Conservation (phyloP, 1,284 basidiomycete species). For the Austroboletus sp. region DNA sequence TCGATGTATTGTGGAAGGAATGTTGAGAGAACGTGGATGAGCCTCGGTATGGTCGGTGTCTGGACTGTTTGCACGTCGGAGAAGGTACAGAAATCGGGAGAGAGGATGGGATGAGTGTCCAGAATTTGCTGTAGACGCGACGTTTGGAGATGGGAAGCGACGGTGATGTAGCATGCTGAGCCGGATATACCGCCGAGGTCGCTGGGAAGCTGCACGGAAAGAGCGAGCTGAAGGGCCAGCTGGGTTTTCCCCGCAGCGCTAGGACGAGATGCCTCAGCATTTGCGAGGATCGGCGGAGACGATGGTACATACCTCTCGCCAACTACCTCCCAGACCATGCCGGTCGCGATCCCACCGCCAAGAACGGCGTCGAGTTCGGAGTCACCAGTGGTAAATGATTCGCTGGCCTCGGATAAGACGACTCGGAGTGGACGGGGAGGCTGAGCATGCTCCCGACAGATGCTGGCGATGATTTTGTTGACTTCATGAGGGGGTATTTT, state of each 20-base stretch:
- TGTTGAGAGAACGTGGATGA: slow-evolving; percentile 61
- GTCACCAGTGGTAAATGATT: slow-evolving; percentile 66
- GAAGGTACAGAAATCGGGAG: slow-evolving; percentile 45
- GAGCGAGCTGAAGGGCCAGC: slow-evolving; percentile 69
- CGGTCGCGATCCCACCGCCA: slow-evolving; percentile 68
- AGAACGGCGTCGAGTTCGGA: slow-evolving; percentile 54
- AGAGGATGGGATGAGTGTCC: slow-evolving; percentile 44
- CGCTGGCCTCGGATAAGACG: slow-evolving; percentile 32
- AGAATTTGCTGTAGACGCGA: slow-evolving; percentile 55
- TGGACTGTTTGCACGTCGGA: slow-evolving; percentile 63
- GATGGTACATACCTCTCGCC: slow-evolving; percentile 67
- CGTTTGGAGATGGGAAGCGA: slow-evolving; percentile 67
- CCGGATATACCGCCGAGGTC: slow-evolving; percentile 49
- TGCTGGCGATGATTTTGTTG: slow-evolving; percentile 42
- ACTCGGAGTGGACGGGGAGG: slow-evolving; percentile 36
- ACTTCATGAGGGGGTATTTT: slow-evolving; percentile 44
- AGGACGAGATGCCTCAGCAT: slow-evolving; percentile 7
- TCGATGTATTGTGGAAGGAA: slow-evolving; percentile 57
- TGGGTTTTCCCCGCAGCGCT: slow-evolving; percentile 88
- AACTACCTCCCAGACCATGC: slow-evolving; percentile 76
- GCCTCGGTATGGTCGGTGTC: slow-evolving; percentile 53
- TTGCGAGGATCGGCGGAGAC: not conserved
- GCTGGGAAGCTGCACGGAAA: slow-evolving; percentile 65
- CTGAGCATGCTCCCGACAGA: slow-evolving; percentile 38
- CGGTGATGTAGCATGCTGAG: slow-evolving; percentile 68